phyloP scores from a whole-genome alignment of 371 early-diverging fungal species.

The Chytridiales sp. region DNA sequence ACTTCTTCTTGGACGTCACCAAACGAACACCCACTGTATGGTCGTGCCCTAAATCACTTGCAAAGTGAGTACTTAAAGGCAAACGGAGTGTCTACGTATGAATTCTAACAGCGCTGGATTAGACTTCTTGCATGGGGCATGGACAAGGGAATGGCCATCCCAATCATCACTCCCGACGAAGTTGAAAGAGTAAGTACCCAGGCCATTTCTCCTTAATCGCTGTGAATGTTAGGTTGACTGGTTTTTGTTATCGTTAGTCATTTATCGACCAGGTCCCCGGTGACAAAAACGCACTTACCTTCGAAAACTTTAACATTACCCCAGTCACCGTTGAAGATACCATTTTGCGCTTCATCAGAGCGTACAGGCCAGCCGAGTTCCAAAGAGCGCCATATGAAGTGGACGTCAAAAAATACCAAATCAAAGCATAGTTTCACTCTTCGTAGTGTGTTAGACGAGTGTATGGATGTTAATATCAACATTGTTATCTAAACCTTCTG shows the following conservation, averaged over 20 bases:
- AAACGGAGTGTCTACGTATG: constrained; percentile 3
- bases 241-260: constrained; percentile 43
- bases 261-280: constrained; percentile 72
- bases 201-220: too few relatives aligned
- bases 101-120: background rate
- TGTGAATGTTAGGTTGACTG: too few relatives aligned
- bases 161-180: constrained; percentile 68
- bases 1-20: constrained; percentile 72
- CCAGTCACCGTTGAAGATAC: constrained; percentile 76
- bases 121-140: constrained; percentile 28
- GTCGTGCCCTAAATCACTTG: constrained; percentile 70
- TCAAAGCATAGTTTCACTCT: too few relatives aligned
- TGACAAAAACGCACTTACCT: constrained; percentile 64
- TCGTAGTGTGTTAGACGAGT: too few relatives aligned
- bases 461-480: too few relatives aligned
- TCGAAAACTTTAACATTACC: constrained; percentile 81
- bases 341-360: constrained; percentile 68
- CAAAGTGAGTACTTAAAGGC: constrained; percentile 53
- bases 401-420: constrained; percentile 32
- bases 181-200: constrained; percentile 55
- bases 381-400: constrained; percentile 36
- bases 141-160: constrained; percentile 49
- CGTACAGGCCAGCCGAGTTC: constrained; percentile 38
- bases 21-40: constrained; percentile 58
- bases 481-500: too few relatives aligned